Base-by-base conservation (phyloP, 2,329 filamentous ascomycete species). In the Arthrinium puccinioides region DNA sequence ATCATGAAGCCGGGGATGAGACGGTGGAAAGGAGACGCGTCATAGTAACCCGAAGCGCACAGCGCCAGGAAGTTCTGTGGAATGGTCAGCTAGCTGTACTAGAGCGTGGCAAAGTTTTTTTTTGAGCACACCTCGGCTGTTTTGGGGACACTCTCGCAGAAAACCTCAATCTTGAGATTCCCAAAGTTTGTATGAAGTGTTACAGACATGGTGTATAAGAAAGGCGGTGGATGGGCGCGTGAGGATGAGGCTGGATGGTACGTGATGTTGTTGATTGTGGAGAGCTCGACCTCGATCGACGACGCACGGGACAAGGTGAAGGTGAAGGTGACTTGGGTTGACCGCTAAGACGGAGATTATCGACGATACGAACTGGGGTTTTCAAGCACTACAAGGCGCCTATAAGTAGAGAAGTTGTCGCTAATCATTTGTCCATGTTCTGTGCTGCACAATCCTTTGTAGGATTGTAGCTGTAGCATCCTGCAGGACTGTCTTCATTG, bases 161-260 rank as follows among this genome's bases (percentile, higher is more conserved):
- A 97, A 48, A 98, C 71, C 62, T 97, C 92, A 52, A 97, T 77
- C 67, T 97, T 98, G 58, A 98, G 74, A 63, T 92, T 83, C 57
- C 92, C 92, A 37, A 84, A 74, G 35, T 81, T 86, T 34, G 92
- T 98, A 63, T 96, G 88, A 11, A 98, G 74, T 9, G 78, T 82
- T 44, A 81, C 75, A 10, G 78, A 82, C 78, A 82, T 81, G 47
- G 27, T 54, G 50, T 32, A 21, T 11, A 30, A 33, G 29, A 35
- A 42, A 35, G 20, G 21, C 6, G 26, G 19, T 18, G 25, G 32
- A 27, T 21, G 33, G 8, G 18, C 19, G 20, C 11, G 19, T 15
- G 21, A 4, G 36, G 15, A 16, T 6, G 28, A 9, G 28, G 14
- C 16, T 30, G 8, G 32, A 14, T 11, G 23, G 23, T n/a, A 23